Evolutionary conservation across 2,329 filamentous ascomycete genomes (phyloP), one percentile per base, ranked within the genome.

Genomic region (Diaporthe vexans): DNA sequence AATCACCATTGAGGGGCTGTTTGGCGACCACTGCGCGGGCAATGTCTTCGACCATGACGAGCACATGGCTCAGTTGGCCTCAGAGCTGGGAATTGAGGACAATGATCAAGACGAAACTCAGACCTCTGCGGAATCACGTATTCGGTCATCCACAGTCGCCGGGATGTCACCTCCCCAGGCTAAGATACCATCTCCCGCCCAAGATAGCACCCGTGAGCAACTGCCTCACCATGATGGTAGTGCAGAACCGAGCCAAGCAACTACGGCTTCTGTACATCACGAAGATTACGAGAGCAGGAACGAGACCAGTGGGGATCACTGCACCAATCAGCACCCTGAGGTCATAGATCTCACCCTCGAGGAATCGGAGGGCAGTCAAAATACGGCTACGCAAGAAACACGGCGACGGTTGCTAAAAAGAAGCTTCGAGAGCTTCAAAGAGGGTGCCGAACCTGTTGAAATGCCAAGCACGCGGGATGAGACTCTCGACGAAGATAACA

Each of bases 1-100:
- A 0, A 83, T 92, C 10, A 92, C 91, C 8, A 93, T 98, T 76
- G 77, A 85, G n/a, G 84, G 82, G 0, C 86, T 98, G 0, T 98
- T 98, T 78, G 94, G 94, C 0, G 82, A 90, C 29, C 83, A 91
- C 37, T 97, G 95, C 81, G 90, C 89, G 0, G 88, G 85, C 0
- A 80, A 85, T 0, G 76, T 76, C 0, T 97, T 96, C 79, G 83
- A 85, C 0, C 91, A 96, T 78, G 94, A 97, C 77, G 56, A 80
- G 8, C 78, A 89, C 72, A 92, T 95, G 88, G 83, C 86, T 71
- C 79, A 81, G 19, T 73, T 82, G 56, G 46, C 40, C 4, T 24
- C 43, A 2, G 51, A 68, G 51, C n/a, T 74, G 48, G 26, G 57
- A 7, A 37, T 51, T 13, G 24, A 65, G 11, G 61, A 35, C 15